Evolutionary conservation across 208 protist species (phyloP).

Genomic region (Eutreptiella sp.): DNA sequence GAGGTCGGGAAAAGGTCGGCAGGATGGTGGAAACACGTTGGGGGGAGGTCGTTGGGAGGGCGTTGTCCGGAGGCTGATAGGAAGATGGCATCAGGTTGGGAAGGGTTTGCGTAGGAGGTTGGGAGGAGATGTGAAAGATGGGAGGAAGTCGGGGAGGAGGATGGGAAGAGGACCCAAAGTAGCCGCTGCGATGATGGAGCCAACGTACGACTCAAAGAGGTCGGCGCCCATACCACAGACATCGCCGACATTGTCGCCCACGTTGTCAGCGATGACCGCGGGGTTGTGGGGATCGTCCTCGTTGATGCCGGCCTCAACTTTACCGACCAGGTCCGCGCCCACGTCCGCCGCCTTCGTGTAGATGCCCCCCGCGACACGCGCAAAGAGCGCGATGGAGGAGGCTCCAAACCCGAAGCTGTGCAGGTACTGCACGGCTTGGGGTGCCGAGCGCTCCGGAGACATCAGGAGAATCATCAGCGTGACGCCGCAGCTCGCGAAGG

Average conservation of each 20-base stretch:
- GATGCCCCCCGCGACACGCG: conserved; percentile 61
- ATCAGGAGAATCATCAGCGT: conserved; percentile 1
- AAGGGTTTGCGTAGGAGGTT: no score
- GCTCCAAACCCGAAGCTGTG: conserved; percentile 63
- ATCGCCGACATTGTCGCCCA: conserved; percentile 66
- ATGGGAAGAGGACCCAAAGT: conserved; percentile 12
- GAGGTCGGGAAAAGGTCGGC: no score
- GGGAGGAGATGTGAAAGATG: no score
- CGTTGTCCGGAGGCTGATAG: no score
- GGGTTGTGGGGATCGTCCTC: conserved; percentile 73
- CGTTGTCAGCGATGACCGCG: conserved; percentile 61
- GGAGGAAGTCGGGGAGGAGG: no score
- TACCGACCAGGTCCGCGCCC: conserved; percentile 66
- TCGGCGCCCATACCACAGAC: conserved; percentile 58
- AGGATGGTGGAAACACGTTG: no score
- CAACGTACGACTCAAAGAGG: conserved; percentile 65
- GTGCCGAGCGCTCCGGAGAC: no score
- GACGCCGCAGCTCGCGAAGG: conserved; percentile 1
- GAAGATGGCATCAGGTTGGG: no score
- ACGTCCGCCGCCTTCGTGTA: conserved; percentile 68
- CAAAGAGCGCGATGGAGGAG: conserved; percentile 60
- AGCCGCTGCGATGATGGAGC: conserved; percentile 43
- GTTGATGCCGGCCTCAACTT: conserved; percentile 58
- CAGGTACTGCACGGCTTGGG: conserved; percentile 20
- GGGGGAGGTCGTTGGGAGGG: no score